These are phyloP conservation scores for Euclidium syriacum DNA, from an alignment of 345 rosid genomes.

Conservation along the genomic window DNA sequence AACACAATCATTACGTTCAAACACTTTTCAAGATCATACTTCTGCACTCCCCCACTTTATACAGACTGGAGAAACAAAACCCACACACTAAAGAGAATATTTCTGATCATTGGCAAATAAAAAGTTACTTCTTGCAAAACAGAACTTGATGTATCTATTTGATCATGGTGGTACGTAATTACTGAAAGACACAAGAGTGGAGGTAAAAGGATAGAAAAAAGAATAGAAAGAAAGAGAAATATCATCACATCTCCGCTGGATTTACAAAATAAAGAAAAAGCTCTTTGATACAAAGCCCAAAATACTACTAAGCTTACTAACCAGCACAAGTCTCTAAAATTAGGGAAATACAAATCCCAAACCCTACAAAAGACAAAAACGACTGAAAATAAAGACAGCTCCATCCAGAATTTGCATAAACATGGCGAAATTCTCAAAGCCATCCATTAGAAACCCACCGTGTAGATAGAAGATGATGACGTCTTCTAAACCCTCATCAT, in stretches of 20 bases:
- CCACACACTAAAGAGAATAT: neutral
- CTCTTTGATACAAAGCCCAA: constrained; percentile 19
- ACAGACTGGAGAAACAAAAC: neutral
- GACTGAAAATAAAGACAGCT: neutral
- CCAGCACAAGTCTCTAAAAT: constrained; percentile 16
- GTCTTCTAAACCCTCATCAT: constrained; percentile 3
- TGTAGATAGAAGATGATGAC: neutral
- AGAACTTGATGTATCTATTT: neutral
- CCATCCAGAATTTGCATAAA: constrained; percentile 3
- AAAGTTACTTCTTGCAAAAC: neutral
- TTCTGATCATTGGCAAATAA: neutral
- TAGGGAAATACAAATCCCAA: neutral
- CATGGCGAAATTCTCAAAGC: constrained; percentile 12
- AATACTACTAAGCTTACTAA: constrained; percentile 22
- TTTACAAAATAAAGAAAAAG: constrained; percentile 25
- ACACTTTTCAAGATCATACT: neutral
- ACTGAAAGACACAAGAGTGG: neutral
- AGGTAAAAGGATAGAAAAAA: neutral
- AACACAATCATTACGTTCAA: neutral
- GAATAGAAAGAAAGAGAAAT: constrained; percentile 22
- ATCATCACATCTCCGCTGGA: constrained; percentile 25
- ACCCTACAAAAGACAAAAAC: neutral
- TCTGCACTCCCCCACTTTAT: neutral
- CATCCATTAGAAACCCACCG: neutral
- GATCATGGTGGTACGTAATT: neutral